phyloP scores from a whole-genome alignment of 768 basidiomycete genomes.

The Amanita exitialis region DNA sequence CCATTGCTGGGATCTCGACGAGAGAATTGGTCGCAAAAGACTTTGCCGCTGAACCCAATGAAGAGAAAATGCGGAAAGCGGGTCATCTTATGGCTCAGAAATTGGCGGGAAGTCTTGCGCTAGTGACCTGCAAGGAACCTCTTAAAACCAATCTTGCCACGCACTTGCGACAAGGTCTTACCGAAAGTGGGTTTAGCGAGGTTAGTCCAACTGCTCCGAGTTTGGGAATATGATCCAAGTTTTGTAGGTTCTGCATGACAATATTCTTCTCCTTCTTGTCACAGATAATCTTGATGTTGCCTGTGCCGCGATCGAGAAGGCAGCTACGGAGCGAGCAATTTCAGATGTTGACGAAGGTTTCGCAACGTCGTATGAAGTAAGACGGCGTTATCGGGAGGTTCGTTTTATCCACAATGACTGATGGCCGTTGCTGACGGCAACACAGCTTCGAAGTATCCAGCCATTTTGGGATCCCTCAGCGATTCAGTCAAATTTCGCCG shows the following conservation, averaged over 20 bases:
- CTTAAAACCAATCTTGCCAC: constrained; percentile 84
- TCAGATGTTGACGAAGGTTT: constrained; percentile 91
- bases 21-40: constrained; percentile 93
- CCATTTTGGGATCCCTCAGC: constrained; percentile 87
- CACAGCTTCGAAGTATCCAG: constrained; percentile 53
- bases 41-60: constrained; percentile 87
- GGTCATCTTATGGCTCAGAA: constrained; percentile 96
- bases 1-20: constrained; percentile 96
- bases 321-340: constrained; percentile 93
- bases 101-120: constrained; percentile 88
- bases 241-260: constrained; percentile 53
- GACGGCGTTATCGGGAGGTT: constrained; percentile 83
- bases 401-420: constrained; percentile 11
- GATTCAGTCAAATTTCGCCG: constrained; percentile 56
- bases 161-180: constrained; percentile 75
- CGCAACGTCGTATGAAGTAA: constrained; percentile 65
- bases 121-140: constrained; percentile 98
- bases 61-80: constrained; percentile 83
- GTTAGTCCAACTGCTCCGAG: constrained; percentile 21
- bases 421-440: not conserved
- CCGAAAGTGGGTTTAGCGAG: constrained; percentile 86
- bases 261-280: constrained; percentile 69
- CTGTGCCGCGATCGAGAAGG: constrained; percentile 91
- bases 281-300: constrained; percentile 91
- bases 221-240: constrained; percentile 30